Conservation (phyloP, 176 grass and related monocot species). For the maize (Zea mays) region Zm-B73-REFERENCE-NAM-5.0 NC_050096.1:176136501-176137000, state of each 20-base stretch:
- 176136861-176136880: too few relatives aligned
- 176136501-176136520: too few relatives aligned
- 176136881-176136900: too few relatives aligned
- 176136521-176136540: accelerated
- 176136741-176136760: neutral
- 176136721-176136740: neutral
- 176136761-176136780: too few relatives aligned
- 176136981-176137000: too few relatives aligned
- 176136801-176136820: too few relatives aligned
- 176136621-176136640: neutral
- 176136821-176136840: too few relatives aligned
- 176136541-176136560: slow-evolving; percentile 18
- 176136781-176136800: neutral
- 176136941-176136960: too few relatives aligned
- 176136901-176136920: too few relatives aligned
- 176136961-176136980: too few relatives aligned
- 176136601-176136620: neutral
- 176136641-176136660: neutral
- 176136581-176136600: slow-evolving; percentile 33
- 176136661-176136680: slow-evolving; percentile 3
- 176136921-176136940: too few relatives aligned
- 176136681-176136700: slow-evolving; percentile 34
- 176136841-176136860: too few relatives aligned
- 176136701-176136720: slow-evolving; percentile 32
- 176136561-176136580: slow-evolving; percentile 38